Base-by-base conservation (phyloP, 2,329 filamentous ascomycete species). In the Trichoderma lentiforme region DNA sequence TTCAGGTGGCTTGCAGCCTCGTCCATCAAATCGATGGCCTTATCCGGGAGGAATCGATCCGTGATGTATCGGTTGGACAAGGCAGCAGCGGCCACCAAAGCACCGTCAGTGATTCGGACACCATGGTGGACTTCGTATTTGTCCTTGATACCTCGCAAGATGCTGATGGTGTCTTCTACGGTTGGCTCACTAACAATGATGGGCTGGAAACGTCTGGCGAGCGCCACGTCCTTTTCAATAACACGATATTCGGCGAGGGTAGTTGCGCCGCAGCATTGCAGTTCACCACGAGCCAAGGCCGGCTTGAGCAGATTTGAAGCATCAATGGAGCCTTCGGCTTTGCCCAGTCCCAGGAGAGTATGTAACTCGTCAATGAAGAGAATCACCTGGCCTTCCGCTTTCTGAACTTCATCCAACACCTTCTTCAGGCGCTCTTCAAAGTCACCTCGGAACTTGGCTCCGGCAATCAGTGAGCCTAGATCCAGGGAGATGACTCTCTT, bases 91-190 rank as follows among this genome's bases (percentile, higher is more conserved):
- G 96, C 94, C 15, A 99, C 95, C 12, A 98, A 84, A 7, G 96
- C 94, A 2, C 92, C 92, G 77, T 98, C 96, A 0, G 94, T 97
- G 75, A 99, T 98, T 69, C 95, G 88, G 0, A 98, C 95, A 82
- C 96, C 95, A 78, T 99, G 96, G 76, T 98, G 96, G 0, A 98
- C 93, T 81, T 98, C 96, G 78, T 99, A 99, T 75, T 94, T 93
- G 78, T 98, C 95, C 79, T 98, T 98, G 84, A 99, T 98, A 63
- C 95, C 96, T 78, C 96, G 90, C 1, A 99, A 85, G 71, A 99
- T 98, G 65, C 94, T 97, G 73, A 99, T 95, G 0, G 96, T 98
- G 76, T 98, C 95, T 76, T 93, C 90, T 0, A 98, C 95, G 0
- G 90, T 91, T 0, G 96, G 96, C 77, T 99, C 96, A 73, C 91